Evolutionary conservation across 1,284 basidiomycete species (phyloP).

Genomic region (Neotropicomus parvogracilis): DNA sequence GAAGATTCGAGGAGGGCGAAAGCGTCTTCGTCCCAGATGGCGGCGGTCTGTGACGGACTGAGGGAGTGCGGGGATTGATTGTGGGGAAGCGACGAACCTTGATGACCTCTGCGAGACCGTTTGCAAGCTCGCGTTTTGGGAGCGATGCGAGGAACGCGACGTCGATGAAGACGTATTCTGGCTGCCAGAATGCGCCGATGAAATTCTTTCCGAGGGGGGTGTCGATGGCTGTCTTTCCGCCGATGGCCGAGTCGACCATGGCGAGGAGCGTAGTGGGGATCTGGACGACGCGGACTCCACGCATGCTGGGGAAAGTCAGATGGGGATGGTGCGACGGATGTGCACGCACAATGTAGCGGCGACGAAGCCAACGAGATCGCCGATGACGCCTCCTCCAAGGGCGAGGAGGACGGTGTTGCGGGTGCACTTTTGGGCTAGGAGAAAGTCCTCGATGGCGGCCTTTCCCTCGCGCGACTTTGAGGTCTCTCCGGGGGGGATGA

Average conservation of each 20-base stretch:
- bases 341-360: conserved; percentile 91
- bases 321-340: too few species aligned
- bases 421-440: conserved; percentile 86
- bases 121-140: conserved; percentile 90
- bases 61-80: neutral
- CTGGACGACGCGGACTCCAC: conserved; percentile 90
- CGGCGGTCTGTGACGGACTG: conserved; percentile 72
- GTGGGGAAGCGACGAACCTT: conserved; percentile 55
- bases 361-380: conserved; percentile 94
- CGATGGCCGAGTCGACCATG: conserved; percentile 98
- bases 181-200: conserved; percentile 98
- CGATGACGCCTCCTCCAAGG: conserved; percentile 95
- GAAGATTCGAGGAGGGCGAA: conserved; percentile 85
- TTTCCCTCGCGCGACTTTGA: conserved; percentile 92
- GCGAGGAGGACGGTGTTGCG: conserved; percentile 93
- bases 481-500: conserved; percentile 88
- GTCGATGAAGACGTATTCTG: conserved; percentile 96
- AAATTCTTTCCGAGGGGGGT: conserved; percentile 97
- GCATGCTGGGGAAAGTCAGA: conserved; percentile 54
- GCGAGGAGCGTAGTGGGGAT: conserved; percentile 95
- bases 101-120: conserved; percentile 98
- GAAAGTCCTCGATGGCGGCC: conserved; percentile 91
- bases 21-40: conserved; percentile 89
- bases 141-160: conserved; percentile 93
- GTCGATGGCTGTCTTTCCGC: conserved; percentile 98